phyloP scores from a whole-genome alignment of 2,329 filamentous ascomycete species.

The Hymenoscyphus salicellus region DNA sequence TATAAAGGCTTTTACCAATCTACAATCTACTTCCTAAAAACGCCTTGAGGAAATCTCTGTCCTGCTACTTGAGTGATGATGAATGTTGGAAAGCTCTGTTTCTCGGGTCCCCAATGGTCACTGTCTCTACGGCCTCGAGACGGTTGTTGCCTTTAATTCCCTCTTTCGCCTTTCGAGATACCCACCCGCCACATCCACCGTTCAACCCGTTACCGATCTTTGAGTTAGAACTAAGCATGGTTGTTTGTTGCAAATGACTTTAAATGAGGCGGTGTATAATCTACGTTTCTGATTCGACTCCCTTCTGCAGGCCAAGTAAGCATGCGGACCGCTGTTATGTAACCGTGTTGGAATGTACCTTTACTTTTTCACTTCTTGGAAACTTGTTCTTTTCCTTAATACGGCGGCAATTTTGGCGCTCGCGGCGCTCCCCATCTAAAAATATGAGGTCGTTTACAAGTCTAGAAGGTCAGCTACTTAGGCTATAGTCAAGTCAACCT shows the following conservation, averaged over 20 bases:
- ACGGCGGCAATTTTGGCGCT: not conserved
- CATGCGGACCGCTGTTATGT: not conserved
- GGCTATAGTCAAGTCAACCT: not conserved
- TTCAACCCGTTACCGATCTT: not conserved
- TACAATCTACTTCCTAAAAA: too few species aligned
- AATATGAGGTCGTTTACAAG: not conserved
- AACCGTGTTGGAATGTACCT: not conserved
- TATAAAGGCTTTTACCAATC: too few species aligned
- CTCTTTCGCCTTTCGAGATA: not conserved
- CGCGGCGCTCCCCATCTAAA: not conserved
- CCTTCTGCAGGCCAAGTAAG: not conserved
- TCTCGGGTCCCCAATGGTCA: too few species aligned
- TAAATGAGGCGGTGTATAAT: not conserved
- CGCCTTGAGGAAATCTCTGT: too few species aligned
- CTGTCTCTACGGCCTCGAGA: not conserved
- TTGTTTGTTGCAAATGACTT: not conserved
- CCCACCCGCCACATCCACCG: not conserved
- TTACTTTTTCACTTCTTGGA: not conserved
- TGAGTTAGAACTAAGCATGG: not conserved
- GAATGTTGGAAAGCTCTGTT: too few species aligned
- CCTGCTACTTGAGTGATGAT: too few species aligned
- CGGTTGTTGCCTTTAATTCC: not conserved
- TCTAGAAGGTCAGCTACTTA: not conserved
- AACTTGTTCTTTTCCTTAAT: too few species aligned
- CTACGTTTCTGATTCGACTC: not conserved